Evolutionary conservation across 306 rosid genomes (phyloP), one percentile per base, ranked within the genome.

Genomic region (Cucurbita argyrosperma): DNA sequence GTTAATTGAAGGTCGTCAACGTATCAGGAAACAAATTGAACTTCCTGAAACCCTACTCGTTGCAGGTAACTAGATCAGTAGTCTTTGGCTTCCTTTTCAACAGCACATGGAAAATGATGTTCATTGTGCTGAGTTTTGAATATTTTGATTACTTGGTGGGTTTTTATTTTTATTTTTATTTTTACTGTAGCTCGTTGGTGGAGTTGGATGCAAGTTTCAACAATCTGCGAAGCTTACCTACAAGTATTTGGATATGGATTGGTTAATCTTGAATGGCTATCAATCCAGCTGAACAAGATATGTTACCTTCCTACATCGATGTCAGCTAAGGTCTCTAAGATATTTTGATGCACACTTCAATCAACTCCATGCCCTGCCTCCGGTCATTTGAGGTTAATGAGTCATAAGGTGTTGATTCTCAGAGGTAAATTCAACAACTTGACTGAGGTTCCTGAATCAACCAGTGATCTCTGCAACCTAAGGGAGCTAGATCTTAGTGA

Each of bases 171-270:
- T 19, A 19, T 19, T 19, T 19, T 19, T 19, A 19, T 19, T 19
- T 19, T 19, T 14, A 60, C 16, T 74, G 69, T 84, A 94, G 99
- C 82, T 91, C 97, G 39, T 84, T 94, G 91, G 95, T 90, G 84
- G 97, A 86, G 85, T 82, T 94, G 79, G 95, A 94, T 81, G 95
- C 76, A 49, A 88, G 97, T 85, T 94, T 86, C 83, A 94, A 91
- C 85, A 56, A 78, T 76, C 83, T 94, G 23, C 8, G 81, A 18
- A 85, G 88, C 86, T 84, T 94, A 88, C 99, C 99, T 59, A 94
- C 92, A 57, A 89, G 91, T 85, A 84, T 94, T 94, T 18, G 99
- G 99, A 75, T 79, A 57, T 43, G 95, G 87, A 76, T 77, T 94
- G 74, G 80, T 23, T 11, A 80, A 77, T 56, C 86, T 94, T 6